phyloP scores from a whole-genome alignment of 1,284 basidiomycete genomes.

The Fomitopsis palustris region DNA sequence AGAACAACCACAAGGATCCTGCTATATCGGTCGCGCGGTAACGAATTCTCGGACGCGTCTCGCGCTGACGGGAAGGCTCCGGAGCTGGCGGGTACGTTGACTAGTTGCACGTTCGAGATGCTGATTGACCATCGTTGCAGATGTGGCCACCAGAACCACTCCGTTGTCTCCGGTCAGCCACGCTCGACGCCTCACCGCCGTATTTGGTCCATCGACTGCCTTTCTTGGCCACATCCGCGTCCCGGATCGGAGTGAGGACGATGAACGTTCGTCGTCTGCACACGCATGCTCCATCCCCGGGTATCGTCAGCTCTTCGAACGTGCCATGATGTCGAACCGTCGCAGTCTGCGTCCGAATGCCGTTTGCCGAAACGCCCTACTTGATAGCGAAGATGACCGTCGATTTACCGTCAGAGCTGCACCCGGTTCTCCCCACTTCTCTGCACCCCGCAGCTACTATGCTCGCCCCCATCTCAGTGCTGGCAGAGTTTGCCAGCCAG shows the following conservation, averaged over 20 bases:
- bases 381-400: conserved; percentile 1
- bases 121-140: not conserved
- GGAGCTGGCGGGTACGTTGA: not conserved
- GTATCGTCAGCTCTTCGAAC: conserved; percentile 1
- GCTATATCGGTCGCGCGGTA: not conserved
- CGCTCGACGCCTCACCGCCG: not conserved
- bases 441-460: conserved; percentile 12
- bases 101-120: conserved; percentile 5
- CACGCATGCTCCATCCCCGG: not conserved
- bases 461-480: conserved; percentile 16
- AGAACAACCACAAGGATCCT: not conserved
- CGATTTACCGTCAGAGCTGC: not conserved
- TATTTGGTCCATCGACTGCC: conserved; percentile 3
- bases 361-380: not conserved
- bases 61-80: not conserved
- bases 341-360: not conserved
- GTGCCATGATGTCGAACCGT: not conserved
- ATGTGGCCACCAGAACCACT: not conserved
- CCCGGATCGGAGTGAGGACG: not conserved
- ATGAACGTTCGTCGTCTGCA: conserved; percentile 8
- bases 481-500: conserved; percentile 19
- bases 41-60: not conserved
- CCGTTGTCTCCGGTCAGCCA: not conserved
- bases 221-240: conserved; percentile 1
- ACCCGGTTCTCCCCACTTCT: not conserved